Conservation (phyloP, 495 filamentous ascomycete species). For the Podospora bellae-mahoneyi region DNA sequence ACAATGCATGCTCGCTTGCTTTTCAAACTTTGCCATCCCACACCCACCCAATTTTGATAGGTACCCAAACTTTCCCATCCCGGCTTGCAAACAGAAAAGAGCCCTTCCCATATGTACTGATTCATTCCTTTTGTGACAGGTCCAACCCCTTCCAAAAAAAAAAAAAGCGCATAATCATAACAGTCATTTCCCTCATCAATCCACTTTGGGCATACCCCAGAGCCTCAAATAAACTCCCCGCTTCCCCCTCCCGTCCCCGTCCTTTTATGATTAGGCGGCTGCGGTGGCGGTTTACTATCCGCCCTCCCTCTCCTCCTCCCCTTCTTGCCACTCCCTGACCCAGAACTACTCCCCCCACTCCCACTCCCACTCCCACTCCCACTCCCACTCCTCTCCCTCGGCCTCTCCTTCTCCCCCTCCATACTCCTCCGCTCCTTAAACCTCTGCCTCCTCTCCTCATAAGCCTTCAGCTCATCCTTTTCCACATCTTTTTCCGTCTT, state of each 20-base stretch:
- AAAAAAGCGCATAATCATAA: slow-evolving; percentile 1
- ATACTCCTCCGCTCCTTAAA: slow-evolving; percentile 9
- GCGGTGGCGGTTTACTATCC: not conserved
- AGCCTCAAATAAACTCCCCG: not conserved
- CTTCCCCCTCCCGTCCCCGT: slow-evolving; percentile 4
- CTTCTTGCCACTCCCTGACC: not conserved
- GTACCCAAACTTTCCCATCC: not conserved
- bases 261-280: not conserved
- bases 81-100: not conserved
- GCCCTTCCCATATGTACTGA: not conserved
- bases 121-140: not conserved
- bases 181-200: not conserved
- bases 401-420: not conserved
- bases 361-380: not conserved
- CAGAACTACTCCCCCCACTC: not conserved
- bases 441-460: slow-evolving; percentile 12
- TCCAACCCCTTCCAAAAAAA: not conserved
- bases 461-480: slow-evolving; percentile 9
- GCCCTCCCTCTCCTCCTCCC: not conserved
- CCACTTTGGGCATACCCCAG: not conserved
- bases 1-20: not conserved
- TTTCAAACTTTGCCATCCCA: not conserved
- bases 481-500: slow-evolving; percentile 8
- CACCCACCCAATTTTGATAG: not conserved
- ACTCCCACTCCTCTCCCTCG: not conserved